A percentile compares a stretch with the other conserved stretches of the same genome.
Evolutionary conservation across 148 eudicot species (phyloP).

Genomic region (Tetragonia tetragonoides): DNA sequence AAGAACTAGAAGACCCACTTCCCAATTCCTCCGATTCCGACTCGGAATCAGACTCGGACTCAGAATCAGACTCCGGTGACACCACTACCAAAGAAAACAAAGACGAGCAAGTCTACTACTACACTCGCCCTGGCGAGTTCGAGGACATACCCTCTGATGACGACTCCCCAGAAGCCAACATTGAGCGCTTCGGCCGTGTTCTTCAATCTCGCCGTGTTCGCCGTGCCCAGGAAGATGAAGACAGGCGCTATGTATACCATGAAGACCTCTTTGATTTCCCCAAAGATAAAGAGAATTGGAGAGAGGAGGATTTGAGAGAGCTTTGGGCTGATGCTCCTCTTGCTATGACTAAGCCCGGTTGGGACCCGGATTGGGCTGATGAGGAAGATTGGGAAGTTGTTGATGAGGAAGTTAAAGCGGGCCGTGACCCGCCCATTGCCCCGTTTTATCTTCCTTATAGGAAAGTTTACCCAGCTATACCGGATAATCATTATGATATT

Average conservation of each 20-base stretch:
- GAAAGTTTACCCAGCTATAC: conserved; percentile 66
- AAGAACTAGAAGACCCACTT: not conserved
- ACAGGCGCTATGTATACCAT: not conserved
- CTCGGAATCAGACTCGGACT: not conserved
- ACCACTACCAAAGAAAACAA: conserved; percentile 1
- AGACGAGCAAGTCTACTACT: not conserved
- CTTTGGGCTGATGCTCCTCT: conserved; percentile 73
- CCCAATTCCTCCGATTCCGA: not conserved
- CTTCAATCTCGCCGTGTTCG: conserved; percentile 31
- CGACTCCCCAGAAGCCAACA: conserved; percentile 37
- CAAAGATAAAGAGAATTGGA: conserved; percentile 61
- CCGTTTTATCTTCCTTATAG: conserved; percentile 81
- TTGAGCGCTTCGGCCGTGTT: conserved; percentile 29
- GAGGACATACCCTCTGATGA: conserved; percentile 26
- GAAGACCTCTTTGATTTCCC: conserved; percentile 66
- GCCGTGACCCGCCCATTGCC: conserved; percentile 66
- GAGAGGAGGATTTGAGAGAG: conserved; percentile 71
- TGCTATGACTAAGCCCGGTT: conserved; percentile 53
- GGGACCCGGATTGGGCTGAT: conserved; percentile 76
- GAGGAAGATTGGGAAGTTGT: conserved; percentile 50
- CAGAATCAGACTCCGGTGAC: conserved; percentile 10
- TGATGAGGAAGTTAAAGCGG: conserved; percentile 40
- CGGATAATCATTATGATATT: conserved; percentile 59
- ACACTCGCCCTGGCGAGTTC: conserved; percentile 19
- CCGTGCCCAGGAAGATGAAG: conserved; percentile 23